These are phyloP conservation scores for Cyphellophora attinorum DNA, from an alignment of 2,329 filamentous ascomycete genomes.

Conservation along the genomic window DNA sequence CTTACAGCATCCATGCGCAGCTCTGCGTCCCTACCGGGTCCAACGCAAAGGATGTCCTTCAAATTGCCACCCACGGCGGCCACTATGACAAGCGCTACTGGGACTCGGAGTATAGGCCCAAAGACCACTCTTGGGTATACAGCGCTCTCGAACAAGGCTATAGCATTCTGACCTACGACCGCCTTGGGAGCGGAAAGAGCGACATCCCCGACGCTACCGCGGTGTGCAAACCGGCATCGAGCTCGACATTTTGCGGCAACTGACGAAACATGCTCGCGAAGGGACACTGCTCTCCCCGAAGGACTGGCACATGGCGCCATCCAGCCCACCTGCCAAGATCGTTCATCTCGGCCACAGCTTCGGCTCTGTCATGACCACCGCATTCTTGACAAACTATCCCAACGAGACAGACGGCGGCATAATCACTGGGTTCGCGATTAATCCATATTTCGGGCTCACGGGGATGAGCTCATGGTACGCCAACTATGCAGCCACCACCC, in stretches of 20 bases:
- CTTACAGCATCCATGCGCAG: conserved; percentile 15
- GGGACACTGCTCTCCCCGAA: conserved; percentile 19
- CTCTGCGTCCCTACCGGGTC: conserved; percentile 9
- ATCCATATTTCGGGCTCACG: conserved; percentile 9
- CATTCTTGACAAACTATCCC: conserved; percentile 23
- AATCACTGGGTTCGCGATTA: conserved; percentile 28
- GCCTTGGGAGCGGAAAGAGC: conserved; percentile 26
- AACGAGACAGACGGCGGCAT: conserved; percentile 26
- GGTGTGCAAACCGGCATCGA: conserved; percentile 29
- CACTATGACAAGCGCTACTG: conserved; percentile 10
- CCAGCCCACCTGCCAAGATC: conserved; percentile 22
- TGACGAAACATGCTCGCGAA: conserved; percentile 27
- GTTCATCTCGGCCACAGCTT: conserved; percentile 28
- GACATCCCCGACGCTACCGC: conserved; percentile 29
- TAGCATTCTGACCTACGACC: conserved; percentile 31
- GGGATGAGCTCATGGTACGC: conserved; percentile 10
- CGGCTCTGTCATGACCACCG: conserved; percentile 25
- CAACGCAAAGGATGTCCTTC: conserved; percentile 10
- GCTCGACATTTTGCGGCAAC: conserved; percentile 27
- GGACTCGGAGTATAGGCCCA: conserved; percentile 25
- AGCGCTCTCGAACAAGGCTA: conserved; percentile 26
- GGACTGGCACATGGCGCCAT: conserved; percentile 8
- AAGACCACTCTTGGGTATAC: conserved; percentile 28
- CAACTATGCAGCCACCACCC: conserved; percentile 6
- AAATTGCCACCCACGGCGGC: conserved; percentile 15